Evolutionary conservation across 2,329 filamentous ascomycete species (phyloP).

Genomic region (Exophiala lecanii-corni): DNA sequence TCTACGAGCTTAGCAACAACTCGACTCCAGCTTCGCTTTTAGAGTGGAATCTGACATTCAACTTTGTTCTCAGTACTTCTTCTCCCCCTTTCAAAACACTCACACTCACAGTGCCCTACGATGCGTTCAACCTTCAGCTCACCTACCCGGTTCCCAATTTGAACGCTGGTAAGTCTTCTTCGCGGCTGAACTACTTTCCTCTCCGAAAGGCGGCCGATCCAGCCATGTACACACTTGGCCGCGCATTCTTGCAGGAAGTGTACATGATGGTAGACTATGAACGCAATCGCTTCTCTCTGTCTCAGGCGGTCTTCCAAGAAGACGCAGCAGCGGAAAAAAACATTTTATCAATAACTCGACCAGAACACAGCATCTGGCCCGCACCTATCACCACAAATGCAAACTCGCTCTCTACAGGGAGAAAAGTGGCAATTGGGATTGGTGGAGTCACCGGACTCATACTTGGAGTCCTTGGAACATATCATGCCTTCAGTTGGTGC

Average conservation of each 20-base stretch:
- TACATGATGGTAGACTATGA: slow-evolving; percentile 45
- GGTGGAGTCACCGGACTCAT: slow-evolving; percentile 24
- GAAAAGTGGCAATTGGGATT: slow-evolving; percentile 29
- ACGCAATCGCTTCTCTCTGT: slow-evolving; percentile 43
- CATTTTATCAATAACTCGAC: too few species aligned
- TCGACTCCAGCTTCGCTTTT: too few species aligned
- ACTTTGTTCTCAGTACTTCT: too few species aligned
- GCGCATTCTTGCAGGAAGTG: slow-evolving; percentile 50
- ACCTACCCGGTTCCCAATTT: slow-evolving; percentile 23
- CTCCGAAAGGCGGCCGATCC: slow-evolving; percentile 42
- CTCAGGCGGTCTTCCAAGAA: slow-evolving; percentile 28
- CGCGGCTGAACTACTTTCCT: slow-evolving; percentile 51
- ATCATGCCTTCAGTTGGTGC: too few species aligned
- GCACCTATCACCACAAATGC: too few species aligned
- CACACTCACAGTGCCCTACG: slow-evolving; percentile 47
- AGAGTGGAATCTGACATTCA: too few species aligned
- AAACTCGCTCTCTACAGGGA: slow-evolving; percentile 27
- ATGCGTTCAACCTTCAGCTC: slow-evolving; percentile 45
- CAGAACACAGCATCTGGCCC: too few species aligned
- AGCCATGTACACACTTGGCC: slow-evolving; percentile 46
- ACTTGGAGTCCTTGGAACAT: too few species aligned
- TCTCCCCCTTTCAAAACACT: too few species aligned
- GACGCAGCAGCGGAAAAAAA: too few species aligned
- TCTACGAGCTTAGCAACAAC: slow-evolving; percentile 33
- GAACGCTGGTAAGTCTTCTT: slow-evolving; percentile 6